A percentile compares a stretch with the other conserved stretches of the same genome.
These are phyloP conservation scores for Casuarina equisetifolia DNA, from an alignment of 306 rosid species.

Conservation along the genomic window DNA sequence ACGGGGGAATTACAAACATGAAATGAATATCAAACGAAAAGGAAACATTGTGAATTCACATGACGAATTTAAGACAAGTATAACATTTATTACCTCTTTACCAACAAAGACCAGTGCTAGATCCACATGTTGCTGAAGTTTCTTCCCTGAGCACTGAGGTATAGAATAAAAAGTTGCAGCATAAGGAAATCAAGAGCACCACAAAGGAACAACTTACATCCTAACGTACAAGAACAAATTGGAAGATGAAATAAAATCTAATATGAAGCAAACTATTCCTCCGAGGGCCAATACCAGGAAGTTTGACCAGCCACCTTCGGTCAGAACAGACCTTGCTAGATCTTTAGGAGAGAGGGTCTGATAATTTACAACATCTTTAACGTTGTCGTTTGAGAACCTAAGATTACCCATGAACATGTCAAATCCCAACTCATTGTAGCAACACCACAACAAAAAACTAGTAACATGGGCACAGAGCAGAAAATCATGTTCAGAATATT, in stretches of 20 bases:
- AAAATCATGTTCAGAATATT: neutral
- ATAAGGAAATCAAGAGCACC: neutral
- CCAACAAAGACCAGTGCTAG: constrained; percentile 85
- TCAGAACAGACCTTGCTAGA: constrained; percentile 66
- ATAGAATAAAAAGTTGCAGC: neutral
- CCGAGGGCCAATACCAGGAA: constrained; percentile 55
- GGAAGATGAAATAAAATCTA: neutral
- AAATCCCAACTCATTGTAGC: neutral
- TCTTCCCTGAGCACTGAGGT: constrained; percentile 60
- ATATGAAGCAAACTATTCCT: constrained; percentile 11
- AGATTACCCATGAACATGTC: constrained; percentile 19
- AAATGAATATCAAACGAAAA: neutral
- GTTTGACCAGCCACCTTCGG: constrained; percentile 84
- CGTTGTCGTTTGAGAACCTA: constrained; percentile 47
- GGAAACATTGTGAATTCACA: neutral
- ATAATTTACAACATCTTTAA: constrained; percentile 61
- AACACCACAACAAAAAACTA: neutral
- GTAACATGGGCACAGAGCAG: neutral
- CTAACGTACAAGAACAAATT: constrained; percentile 3
- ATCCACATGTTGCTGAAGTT: constrained; percentile 61
- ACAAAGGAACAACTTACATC: neutral
- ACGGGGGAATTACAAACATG: constrained; percentile 5
- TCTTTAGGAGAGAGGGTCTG: constrained; percentile 73
- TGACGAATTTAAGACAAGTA: constrained; percentile 1
- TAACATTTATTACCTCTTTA: constrained; percentile 59